Evolutionary conservation across 805 yeast genomes (phyloP).

Genomic region (Kodamaea restingae): DNA sequence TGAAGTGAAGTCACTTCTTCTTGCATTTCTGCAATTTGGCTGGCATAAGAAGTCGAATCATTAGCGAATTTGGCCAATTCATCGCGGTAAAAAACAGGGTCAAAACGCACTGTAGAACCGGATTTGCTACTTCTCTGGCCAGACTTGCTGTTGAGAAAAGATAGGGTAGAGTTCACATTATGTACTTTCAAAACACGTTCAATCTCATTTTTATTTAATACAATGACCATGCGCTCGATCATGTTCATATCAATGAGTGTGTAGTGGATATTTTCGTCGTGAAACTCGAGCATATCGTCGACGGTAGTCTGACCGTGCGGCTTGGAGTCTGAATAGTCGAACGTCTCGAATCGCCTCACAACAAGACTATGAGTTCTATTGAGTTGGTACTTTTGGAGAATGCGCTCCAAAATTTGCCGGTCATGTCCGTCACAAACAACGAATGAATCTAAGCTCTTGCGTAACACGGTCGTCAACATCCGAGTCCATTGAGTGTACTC

Average conservation of each 20-base stretch:
- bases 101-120: constrained; percentile 45
- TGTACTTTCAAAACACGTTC: constrained; percentile 30
- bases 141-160: constrained; percentile 43
- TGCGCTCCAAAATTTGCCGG: constrained; percentile 30
- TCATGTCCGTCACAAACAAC: constrained; percentile 66
- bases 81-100: constrained; percentile 47
- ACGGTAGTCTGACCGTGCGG: constrained; percentile 45
- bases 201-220: constrained; percentile 50
- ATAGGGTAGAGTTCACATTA: constrained; percentile 41
- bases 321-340: constrained; percentile 45
- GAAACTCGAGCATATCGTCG: constrained; percentile 56
- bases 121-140: constrained; percentile 38
- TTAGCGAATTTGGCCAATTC: constrained; percentile 28
- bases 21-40: constrained; percentile 14
- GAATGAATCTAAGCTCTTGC: constrained; percentile 53
- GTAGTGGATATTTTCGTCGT: constrained; percentile 51
- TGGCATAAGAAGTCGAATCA: constrained; percentile 12
- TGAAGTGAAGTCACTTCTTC: constrained; percentile 10
- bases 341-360: constrained; percentile 53
- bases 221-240: constrained; percentile 57
- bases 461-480: constrained; percentile 54
- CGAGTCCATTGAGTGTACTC: constrained; percentile 55
- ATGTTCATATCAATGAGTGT: constrained; percentile 59
- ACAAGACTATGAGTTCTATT: constrained; percentile 28
- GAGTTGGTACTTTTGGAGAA: constrained; percentile 25